Conservation (phyloP, 352 stramenopile genomes). For the Phytophthora ramorum region DNA sequence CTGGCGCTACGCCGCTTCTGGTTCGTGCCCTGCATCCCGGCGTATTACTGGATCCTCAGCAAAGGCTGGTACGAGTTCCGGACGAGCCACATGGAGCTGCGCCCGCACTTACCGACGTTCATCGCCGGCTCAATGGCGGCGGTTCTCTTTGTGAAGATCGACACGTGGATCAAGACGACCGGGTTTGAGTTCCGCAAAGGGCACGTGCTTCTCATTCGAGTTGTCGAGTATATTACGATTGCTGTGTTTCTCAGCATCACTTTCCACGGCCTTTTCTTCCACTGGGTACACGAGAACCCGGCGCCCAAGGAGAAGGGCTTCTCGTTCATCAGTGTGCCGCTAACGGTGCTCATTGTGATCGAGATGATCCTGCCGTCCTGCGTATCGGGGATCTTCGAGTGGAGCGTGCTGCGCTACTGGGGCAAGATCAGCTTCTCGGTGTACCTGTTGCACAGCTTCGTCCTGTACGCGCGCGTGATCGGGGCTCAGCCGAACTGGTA, state of each 20-base stretch:
- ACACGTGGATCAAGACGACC: constrained; percentile 22
- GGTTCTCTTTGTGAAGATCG: constrained; percentile 40
- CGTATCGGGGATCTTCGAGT: constrained; percentile 44
- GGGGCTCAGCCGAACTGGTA: constrained; percentile 32
- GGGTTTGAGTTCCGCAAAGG: constrained; percentile 30
- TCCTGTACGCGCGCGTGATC: constrained; percentile 29
- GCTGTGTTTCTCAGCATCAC: constrained; percentile 38
- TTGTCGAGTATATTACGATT: constrained; percentile 33
- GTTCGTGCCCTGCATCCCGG: constrained; percentile 36
- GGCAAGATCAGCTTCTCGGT: constrained; percentile 57
- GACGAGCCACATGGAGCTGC: constrained; percentile 33
- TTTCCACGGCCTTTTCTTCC: constrained; percentile 42
- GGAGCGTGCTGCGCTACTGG: constrained; percentile 42
- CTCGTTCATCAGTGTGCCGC: constrained; percentile 35
- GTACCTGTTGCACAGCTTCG: constrained; percentile 57
- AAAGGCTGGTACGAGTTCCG: constrained; percentile 31
- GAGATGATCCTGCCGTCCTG: constrained; percentile 47
- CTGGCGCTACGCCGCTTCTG: constrained; percentile 32
- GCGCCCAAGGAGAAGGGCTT: constrained; percentile 24
- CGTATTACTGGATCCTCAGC: constrained; percentile 34
- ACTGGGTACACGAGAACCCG: constrained; percentile 40
- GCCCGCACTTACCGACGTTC: constrained; percentile 42
- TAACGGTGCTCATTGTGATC: constrained; percentile 44
- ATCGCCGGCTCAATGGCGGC: constrained; percentile 45
- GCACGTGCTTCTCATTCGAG: constrained; percentile 23